Evolutionary conservation across 192 early-diverging fungal species (phyloP), one percentile per base, ranked within the genome.

Genomic region (Coemansia sp.): DNA sequence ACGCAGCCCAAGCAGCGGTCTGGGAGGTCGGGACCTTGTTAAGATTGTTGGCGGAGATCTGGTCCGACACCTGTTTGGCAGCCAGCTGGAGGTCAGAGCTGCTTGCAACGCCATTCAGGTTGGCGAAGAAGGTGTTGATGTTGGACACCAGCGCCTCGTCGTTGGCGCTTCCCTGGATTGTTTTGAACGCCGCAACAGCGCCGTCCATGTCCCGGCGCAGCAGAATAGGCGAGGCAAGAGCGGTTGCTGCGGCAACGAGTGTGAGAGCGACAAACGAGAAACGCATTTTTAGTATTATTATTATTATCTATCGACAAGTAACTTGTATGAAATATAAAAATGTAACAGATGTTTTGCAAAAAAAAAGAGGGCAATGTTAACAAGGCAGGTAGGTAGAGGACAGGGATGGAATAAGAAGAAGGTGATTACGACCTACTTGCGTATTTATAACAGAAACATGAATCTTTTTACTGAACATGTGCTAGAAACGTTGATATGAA

Each of bases 11-110:
- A 5, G 65, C 66, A 11, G 72, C 77, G 6, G 72, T 80, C 39
- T 66, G 59, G 1, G 41, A n/a, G 6, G 72, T 74, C 1, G 72
- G 72, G 15, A 71, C 72, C 22, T 66, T 62, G 69, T 62, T 63
- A 16, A 41, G 59, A 46, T 64, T 56, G 46, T 74, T 74, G 46
- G 77, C 72, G 6, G 70, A 41, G 36, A 80, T 74, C 51, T 74
- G 77, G n/a, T 74, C 78, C 7, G 62, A 59, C 11, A 80, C 73
- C 16, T 75, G 72, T 16, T 80, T 71, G 12, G 39, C 61, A 12
- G 72, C 57, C 19, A 58, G 48, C 5, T 58, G 19, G 4, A 80
- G 16, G 1, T 80, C 66, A 0, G 41, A 63, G 15, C 61, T 0
- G 19, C 56, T 40, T 6, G 66, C 78, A 12, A 65, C 22, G 16